phyloP scores from a whole-genome alignment of 352 stramenopile genomes.

The Salisapilia sapeloensis region DNA sequence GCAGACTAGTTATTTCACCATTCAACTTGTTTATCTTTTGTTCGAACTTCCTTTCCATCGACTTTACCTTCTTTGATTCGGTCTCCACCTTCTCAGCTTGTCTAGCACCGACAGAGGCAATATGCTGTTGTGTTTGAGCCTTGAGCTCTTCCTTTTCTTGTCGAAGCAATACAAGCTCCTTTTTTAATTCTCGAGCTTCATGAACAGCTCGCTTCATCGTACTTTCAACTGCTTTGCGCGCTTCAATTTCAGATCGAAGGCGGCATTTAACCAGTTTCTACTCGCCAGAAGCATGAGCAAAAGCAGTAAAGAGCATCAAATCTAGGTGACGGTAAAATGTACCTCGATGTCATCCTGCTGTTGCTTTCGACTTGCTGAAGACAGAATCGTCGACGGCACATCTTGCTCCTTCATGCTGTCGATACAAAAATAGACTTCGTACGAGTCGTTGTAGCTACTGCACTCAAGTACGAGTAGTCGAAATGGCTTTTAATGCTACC shows the following conservation, averaged over 20 bases:
- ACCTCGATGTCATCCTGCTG: conserved; percentile 50
- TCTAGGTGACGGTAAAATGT: neutral
- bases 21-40: conserved; percentile 9
- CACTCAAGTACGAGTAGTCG: no score
- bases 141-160: conserved; percentile 53
- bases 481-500: conserved; percentile 24
- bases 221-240: conserved; percentile 42
- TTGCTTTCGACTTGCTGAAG: conserved; percentile 26
- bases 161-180: conserved; percentile 50
- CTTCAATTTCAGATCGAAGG: conserved; percentile 52
- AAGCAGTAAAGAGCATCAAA: neutral
- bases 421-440: no score
- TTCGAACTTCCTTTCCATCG: conserved; percentile 6
- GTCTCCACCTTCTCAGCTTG: conserved; percentile 3
- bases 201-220: conserved; percentile 64
- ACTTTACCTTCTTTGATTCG: conserved; percentile 11
- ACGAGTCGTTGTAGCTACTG: no score
- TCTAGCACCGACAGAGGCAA: conserved; percentile 2
- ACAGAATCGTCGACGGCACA: conserved; percentile 8
- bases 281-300: neutral
- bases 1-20: conserved; percentile 13
- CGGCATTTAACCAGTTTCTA: conserved; percentile 65
- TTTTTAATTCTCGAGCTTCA: conserved; percentile 55
- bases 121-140: conserved; percentile 1
- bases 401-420: no score